Conservation (phyloP, 2,329 filamentous ascomycete genomes). For the Alternaria incomplexa region DNA sequence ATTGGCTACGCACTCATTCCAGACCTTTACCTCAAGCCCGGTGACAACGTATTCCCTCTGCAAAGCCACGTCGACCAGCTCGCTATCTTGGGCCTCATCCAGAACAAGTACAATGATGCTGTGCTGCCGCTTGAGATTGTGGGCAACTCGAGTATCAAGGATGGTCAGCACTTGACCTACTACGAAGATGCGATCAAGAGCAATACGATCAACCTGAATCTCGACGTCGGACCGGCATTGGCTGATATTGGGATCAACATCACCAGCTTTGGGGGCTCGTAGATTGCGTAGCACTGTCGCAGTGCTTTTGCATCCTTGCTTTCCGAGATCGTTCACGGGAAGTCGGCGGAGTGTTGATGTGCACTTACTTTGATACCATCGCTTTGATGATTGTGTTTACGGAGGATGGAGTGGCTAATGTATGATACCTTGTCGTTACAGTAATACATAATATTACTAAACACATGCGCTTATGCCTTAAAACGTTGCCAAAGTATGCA, state of each 20-base stretch:
- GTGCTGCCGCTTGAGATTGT: constrained; percentile 62
- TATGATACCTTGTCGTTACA: constrained; percentile 4
- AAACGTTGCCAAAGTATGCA: too few species aligned
- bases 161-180: constrained; percentile 61
- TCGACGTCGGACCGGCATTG: constrained; percentile 52
- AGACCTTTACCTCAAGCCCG: constrained; percentile 65
- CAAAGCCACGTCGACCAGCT: constrained; percentile 61
- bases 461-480: too few species aligned
- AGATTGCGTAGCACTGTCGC: background rate
- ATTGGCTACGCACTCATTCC: constrained; percentile 65
- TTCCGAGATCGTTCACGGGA: background rate
- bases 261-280: constrained; percentile 15
- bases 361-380: background rate
- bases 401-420: background rate
- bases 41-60: constrained; percentile 62
- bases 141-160: constrained; percentile 60
- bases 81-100: constrained; percentile 55
- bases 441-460: background rate
- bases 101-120: constrained; percentile 59
- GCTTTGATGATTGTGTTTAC: background rate
- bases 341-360: background rate
- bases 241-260: constrained; percentile 34
- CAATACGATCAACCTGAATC: constrained; percentile 59
- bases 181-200: constrained; percentile 62
- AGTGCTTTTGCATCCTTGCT: background rate